Conservation (phyloP, 805 yeast genomes). For the Sugiyamaella smithiae region DNA sequence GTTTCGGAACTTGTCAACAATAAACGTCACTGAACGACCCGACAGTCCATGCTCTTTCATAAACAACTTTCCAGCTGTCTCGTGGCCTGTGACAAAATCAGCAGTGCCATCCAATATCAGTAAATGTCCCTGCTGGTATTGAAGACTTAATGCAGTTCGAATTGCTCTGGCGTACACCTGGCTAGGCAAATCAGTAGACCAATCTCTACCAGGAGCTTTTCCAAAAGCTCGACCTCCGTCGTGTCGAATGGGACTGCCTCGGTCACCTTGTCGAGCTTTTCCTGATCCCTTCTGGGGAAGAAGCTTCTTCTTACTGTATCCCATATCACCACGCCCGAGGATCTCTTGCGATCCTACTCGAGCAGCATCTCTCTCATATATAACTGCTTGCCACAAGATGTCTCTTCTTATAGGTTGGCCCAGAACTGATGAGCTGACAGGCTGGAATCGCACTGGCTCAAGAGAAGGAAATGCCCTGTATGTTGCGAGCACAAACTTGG, state of each 20-base stretch:
- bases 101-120: conserved; percentile 60
- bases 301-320: conserved; percentile 78
- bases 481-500: conserved; percentile 71
- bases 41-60: conserved; percentile 41
- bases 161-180: conserved; percentile 74
- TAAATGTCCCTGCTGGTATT: conserved; percentile 71
- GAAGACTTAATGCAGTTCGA: conserved; percentile 77
- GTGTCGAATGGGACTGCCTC: conserved; percentile 86
- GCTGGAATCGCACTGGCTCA: conserved; percentile 75
- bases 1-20: conserved; percentile 57
- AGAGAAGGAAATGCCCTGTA: conserved; percentile 84
- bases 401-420: conserved; percentile 84
- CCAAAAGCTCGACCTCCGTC: conserved; percentile 90
- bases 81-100: conserved; percentile 35
- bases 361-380: conserved; percentile 82
- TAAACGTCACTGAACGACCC: conserved; percentile 49
- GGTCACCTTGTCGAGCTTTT: conserved; percentile 93
- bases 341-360: conserved; percentile 90
- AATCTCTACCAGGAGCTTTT: conserved; percentile 85
- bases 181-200: conserved; percentile 70
- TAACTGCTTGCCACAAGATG: conserved; percentile 89
- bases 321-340: conserved; percentile 81
- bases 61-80: conserved; percentile 49
- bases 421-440: conserved; percentile 69
- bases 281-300: conserved; percentile 93